These are phyloP conservation scores for Porodaedalea pini DNA, from an alignment of 1,284 basidiomycete species.

Conservation along the genomic window DNA sequence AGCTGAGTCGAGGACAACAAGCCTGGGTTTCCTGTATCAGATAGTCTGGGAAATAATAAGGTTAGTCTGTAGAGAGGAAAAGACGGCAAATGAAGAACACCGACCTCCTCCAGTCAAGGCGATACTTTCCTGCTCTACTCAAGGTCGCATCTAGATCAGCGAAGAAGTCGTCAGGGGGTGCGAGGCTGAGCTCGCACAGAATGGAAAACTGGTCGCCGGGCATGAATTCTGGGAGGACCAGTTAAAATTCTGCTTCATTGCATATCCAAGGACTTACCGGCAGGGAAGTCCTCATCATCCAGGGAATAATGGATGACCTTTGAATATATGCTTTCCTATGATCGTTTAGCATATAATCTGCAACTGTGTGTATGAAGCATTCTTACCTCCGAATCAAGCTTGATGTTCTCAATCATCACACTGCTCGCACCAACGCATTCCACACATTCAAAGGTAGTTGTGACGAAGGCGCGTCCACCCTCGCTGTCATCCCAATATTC, in stretches of 20 bases:
- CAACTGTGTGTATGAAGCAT: background rate
- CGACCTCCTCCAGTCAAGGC: conserved; percentile 67
- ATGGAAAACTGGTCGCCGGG: conserved; percentile 61
- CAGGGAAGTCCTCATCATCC: conserved; percentile 34
- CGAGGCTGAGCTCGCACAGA: conserved; percentile 48
- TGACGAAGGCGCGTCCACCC: conserved; percentile 55
- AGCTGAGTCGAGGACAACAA: conserved; percentile 46
- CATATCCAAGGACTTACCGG: conserved; percentile 25
- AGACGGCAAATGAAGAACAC: conserved; percentile 11
- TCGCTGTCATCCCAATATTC: conserved; percentile 50
- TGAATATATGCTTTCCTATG: conserved; percentile 44
- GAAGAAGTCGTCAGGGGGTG: conserved; percentile 37
- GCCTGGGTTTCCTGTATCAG: conserved; percentile 41
- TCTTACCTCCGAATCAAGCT: conserved; percentile 46
- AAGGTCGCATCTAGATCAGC: conserved; percentile 32
- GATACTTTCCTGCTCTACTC: conserved; percentile 53
- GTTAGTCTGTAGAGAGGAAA: background rate
- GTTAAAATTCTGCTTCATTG: background rate
- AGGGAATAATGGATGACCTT: conserved; percentile 43
- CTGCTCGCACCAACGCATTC: conserved; percentile 42
- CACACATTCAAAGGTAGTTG: conserved; percentile 45
- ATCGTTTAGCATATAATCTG: background rate
- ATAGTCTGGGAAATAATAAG: conserved; percentile 34
- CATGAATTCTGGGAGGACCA: conserved; percentile 48
- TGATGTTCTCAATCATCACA: conserved; percentile 49